These are phyloP conservation scores for Calonectria leucothoes DNA, from an alignment of 2,329 filamentous ascomycete species.

Conservation along the genomic window DNA sequence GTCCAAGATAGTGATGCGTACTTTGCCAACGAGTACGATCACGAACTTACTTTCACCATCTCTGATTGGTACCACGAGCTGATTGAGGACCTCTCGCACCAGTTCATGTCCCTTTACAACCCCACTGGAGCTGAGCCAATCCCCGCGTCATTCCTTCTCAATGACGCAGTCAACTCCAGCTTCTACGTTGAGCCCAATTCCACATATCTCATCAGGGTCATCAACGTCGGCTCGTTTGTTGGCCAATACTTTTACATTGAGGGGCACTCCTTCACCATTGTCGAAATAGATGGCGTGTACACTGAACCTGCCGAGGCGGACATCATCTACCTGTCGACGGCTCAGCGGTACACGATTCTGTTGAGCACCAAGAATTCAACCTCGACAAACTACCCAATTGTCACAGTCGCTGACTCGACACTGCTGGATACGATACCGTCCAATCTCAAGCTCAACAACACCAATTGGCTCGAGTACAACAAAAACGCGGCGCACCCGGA, in stretches of 20 bases:
- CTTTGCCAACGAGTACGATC: constrained; percentile 67
- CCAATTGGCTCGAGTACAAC: constrained; percentile 72
- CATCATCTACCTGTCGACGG: constrained; percentile 74
- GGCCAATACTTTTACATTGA: constrained; percentile 75
- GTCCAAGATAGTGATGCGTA: constrained; percentile 71
- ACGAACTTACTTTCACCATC: constrained; percentile 73
- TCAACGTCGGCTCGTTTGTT: constrained; percentile 80
- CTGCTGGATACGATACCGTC: constrained; percentile 77
- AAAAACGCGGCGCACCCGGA: constrained; percentile 54
- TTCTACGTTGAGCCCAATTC: constrained; percentile 72
- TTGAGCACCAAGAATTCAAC: constrained; percentile 74
- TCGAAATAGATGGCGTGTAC: constrained; percentile 81
- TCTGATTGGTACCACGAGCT: constrained; percentile 78
- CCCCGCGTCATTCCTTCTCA: constrained; percentile 76
- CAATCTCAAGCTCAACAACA: constrained; percentile 75
- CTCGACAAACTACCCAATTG: constrained; percentile 72
- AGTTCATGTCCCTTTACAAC: constrained; percentile 65
- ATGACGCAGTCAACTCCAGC: constrained; percentile 73
- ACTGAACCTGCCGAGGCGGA: constrained; percentile 68
- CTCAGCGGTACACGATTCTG: constrained; percentile 73
- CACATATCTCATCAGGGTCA: constrained; percentile 78
- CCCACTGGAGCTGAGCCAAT: constrained; percentile 72
- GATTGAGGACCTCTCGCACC: constrained; percentile 57
- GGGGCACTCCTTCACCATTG: constrained; percentile 73
- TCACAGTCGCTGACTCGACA: constrained; percentile 50